A percentile compares a stretch with the other conserved stretches of the same genome.
These are phyloP conservation scores for Pinus tabuliformis DNA, from an alignment of 75 land plant species.

Conservation along the genomic window DNA sequence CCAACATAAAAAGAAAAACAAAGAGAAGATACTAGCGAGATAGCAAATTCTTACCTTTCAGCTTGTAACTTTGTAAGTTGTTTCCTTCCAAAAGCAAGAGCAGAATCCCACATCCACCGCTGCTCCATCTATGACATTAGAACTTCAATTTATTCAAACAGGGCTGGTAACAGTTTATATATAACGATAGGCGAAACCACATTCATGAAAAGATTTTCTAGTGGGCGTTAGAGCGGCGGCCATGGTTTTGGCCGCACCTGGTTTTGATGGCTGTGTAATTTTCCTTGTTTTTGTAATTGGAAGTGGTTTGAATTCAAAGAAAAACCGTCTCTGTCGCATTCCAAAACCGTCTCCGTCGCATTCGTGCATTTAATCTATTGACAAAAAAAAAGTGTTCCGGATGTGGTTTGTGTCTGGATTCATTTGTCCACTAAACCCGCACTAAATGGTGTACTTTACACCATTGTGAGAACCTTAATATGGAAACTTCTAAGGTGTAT, in stretches of 20 bases:
- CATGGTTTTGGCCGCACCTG: constrained; percentile 3
- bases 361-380: not conserved
- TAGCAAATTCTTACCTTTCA: not conserved
- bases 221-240: not conserved
- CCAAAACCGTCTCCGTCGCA: not conserved
- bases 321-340: not conserved
- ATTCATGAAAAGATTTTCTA: not conserved
- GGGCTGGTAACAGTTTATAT: not conserved
- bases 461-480: too few species aligned
- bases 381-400: too few species aligned
- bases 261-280: not conserved
- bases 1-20: not conserved
- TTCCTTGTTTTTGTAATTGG: not conserved
- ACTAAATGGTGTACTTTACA: too few species aligned
- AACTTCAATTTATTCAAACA: not conserved
- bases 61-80: not conserved
- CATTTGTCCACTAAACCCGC: too few species aligned
- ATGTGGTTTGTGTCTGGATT: too few species aligned
- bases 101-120: too few species aligned
- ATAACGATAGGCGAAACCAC: not conserved
- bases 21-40: not conserved
- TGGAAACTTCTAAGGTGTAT: too few species aligned
- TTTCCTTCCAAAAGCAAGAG: not conserved
- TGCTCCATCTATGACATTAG: too few species aligned
- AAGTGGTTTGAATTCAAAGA: not conserved